A percentile compares a stretch with the other conserved stretches of the same genome.
Conservation (phyloP, 2,329 filamentous ascomycete species). For the Aspergillus novofumigatus region DNA sequence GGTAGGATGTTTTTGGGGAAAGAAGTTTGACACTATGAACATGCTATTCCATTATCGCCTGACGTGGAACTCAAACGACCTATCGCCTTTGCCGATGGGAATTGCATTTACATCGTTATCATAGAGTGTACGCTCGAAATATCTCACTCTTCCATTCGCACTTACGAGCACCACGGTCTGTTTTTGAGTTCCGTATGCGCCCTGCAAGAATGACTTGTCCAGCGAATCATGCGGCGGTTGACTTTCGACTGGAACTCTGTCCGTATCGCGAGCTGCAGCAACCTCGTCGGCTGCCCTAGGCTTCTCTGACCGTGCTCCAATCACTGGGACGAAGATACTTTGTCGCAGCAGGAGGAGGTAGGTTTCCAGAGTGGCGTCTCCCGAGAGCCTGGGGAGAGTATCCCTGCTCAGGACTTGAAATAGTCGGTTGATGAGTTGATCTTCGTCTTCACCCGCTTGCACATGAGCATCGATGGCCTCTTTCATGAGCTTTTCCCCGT, state of each 20-base stretch:
- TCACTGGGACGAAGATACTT: constrained; percentile 57
- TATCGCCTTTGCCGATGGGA: constrained; percentile 45
- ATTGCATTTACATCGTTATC: constrained; percentile 49
- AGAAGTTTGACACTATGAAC: neutral
- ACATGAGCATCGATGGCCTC: constrained; percentile 47
- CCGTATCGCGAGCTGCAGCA: constrained; percentile 29
- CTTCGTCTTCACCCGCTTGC: constrained; percentile 40
- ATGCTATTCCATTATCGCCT: neutral
- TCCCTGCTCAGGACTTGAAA: constrained; percentile 52
- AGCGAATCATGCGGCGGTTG: constrained; percentile 19
- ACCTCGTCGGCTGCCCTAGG: constrained; percentile 31
- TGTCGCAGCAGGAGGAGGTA: constrained; percentile 55
- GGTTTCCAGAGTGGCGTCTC: constrained; percentile 47
- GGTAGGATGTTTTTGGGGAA: neutral
- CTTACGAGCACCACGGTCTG: constrained; percentile 59
- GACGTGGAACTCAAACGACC: constrained; percentile 32
- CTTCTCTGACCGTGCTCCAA: constrained; percentile 47
- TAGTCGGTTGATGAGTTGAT: constrained; percentile 49
- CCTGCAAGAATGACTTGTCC: constrained; percentile 37
- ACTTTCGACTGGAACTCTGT: constrained; percentile 8
- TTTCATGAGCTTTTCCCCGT: constrained; percentile 52
- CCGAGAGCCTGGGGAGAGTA: constrained; percentile 49
- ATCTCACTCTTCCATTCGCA: constrained; percentile 53
- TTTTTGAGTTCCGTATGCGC: constrained; percentile 61
- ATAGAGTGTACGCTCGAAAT: constrained; percentile 59